Conservation (phyloP, 1,139 yeast species). For the Lodderomyces beijingensis region DNA sequence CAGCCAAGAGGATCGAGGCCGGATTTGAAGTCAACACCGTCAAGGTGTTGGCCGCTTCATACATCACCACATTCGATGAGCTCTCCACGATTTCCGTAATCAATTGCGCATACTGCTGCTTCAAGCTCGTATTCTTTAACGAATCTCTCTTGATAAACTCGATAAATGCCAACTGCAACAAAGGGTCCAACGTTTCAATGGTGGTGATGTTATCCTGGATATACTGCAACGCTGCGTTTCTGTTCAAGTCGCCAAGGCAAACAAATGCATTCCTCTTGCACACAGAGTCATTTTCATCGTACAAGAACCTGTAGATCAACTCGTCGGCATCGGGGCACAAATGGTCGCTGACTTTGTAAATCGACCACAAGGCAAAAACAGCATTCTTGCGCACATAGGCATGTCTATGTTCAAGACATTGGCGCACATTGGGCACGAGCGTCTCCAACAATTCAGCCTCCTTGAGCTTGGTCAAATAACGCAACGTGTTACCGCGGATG, state of each 20-base stretch:
- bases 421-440: constrained; percentile 86
- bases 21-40: constrained; percentile 70
- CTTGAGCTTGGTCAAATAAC: constrained; percentile 84
- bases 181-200: constrained; percentile 72
- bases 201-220: constrained; percentile 66
- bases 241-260: constrained; percentile 75
- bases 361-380: constrained; percentile 82
- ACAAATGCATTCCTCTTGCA: constrained; percentile 96
- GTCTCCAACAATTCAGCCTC: constrained; percentile 96
- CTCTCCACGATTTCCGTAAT: constrained; percentile 71
- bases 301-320: constrained; percentile 66
- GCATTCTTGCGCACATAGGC: constrained; percentile 98
- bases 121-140: constrained; percentile 55
- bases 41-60: constrained; percentile 88
- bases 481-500: constrained; percentile 89
- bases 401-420: constrained; percentile 92
- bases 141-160: constrained; percentile 90
- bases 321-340: constrained; percentile 94
- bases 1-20: constrained; percentile 67
- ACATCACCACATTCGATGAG: constrained; percentile 71
- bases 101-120: constrained; percentile 66
- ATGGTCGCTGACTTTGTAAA: constrained; percentile 77
- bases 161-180: constrained; percentile 83
- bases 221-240: constrained; percentile 80
- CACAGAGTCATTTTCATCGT: constrained; percentile 84